Evolutionary conservation across 2,329 filamentous ascomycete species (phyloP).

Genomic region (Fusarium torulosum): DNA sequence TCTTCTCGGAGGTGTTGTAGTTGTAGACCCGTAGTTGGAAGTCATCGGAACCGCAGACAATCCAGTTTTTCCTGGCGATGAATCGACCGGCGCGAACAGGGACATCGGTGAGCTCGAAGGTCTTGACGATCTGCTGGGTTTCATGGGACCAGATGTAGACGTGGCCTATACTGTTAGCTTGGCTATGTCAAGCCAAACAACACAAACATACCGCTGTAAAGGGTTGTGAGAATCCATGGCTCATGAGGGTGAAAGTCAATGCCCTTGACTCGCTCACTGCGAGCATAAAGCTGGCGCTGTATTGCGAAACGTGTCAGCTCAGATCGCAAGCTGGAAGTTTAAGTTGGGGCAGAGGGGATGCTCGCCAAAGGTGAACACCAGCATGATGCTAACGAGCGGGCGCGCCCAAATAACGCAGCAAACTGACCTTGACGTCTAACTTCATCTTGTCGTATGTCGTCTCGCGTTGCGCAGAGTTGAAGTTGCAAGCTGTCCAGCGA

Average conservation of each 20-base stretch:
- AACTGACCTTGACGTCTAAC: constrained; percentile 59
- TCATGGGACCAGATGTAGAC: constrained; percentile 99
- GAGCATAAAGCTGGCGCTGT: constrained; percentile 69
- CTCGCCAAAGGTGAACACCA: not conserved
- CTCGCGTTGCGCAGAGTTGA: constrained; percentile 46
- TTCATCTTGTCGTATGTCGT: constrained; percentile 53
- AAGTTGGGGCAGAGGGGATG: not conserved
- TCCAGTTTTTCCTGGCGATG: constrained; percentile 98
- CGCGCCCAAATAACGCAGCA: constrained; percentile 3
- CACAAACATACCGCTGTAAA: constrained; percentile 84
- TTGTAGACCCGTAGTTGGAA: constrained; percentile 93
- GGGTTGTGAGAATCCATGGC: constrained; percentile 95
- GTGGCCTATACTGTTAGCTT: constrained; percentile 72
- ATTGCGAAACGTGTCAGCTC: constrained; percentile 47
- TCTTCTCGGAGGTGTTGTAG: constrained; percentile 99
- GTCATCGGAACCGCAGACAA: constrained; percentile 94
- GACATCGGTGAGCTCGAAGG: constrained; percentile 98
- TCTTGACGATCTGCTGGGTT: constrained; percentile 96
- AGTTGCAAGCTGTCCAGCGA: constrained; percentile 49
- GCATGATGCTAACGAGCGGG: not conserved
- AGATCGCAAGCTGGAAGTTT: constrained; percentile 31
- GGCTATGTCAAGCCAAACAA: not conserved
- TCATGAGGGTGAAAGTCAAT: constrained; percentile 98
- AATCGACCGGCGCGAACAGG: constrained; percentile 97
- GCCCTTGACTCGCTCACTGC: constrained; percentile 95